A percentile compares a stretch with the other conserved stretches of the same genome.
Conservation (phyloP, 306 rosid species). For the Gleditsia sinensis region DNA sequence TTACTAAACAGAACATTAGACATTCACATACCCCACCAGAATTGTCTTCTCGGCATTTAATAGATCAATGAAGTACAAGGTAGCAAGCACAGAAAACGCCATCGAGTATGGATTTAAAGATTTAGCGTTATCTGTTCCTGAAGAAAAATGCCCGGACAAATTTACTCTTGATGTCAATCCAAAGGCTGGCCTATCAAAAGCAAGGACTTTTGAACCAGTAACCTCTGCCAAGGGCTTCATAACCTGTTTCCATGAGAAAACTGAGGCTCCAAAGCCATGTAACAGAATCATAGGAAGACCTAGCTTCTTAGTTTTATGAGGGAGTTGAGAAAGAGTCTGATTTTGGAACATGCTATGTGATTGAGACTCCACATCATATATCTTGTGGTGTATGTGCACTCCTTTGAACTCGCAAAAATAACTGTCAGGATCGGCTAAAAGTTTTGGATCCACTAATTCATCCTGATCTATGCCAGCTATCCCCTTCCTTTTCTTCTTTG, state of each 20-base stretch:
- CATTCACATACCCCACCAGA: slow-evolving; percentile 72
- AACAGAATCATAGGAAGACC: slow-evolving; percentile 74
- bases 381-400: slow-evolving; percentile 83
- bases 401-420: slow-evolving; percentile 80
- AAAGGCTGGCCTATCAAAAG: slow-evolving; percentile 98
- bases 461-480: slow-evolving; percentile 90
- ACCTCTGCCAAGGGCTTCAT: slow-evolving; percentile 79
- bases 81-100: slow-evolving; percentile 89
- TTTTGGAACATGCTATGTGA: slow-evolving; percentile 39
- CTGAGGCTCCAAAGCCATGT: slow-evolving; percentile 94
- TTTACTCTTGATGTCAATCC: slow-evolving; percentile 83
- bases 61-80: slow-evolving; percentile 66
- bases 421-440: slow-evolving; percentile 85
- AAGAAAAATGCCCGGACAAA: slow-evolving; percentile 36
- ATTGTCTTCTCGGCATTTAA: slow-evolving; percentile 76
- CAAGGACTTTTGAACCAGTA: slow-evolving; percentile 75
- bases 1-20: slow-evolving; percentile 25
- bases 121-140: slow-evolving; percentile 43
- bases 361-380: slow-evolving; percentile 56
- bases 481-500: slow-evolving; percentile 51
- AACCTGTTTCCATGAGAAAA: slow-evolving; percentile 82
- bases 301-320: slow-evolving; percentile 45
- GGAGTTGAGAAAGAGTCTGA: slow-evolving; percentile 34
- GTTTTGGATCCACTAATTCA: slow-evolving; percentile 69
- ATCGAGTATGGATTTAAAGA: slow-evolving; percentile 79